Conservation (phyloP, 371 early-diverging fungal genomes). For the Mucor mucedo region DNA sequence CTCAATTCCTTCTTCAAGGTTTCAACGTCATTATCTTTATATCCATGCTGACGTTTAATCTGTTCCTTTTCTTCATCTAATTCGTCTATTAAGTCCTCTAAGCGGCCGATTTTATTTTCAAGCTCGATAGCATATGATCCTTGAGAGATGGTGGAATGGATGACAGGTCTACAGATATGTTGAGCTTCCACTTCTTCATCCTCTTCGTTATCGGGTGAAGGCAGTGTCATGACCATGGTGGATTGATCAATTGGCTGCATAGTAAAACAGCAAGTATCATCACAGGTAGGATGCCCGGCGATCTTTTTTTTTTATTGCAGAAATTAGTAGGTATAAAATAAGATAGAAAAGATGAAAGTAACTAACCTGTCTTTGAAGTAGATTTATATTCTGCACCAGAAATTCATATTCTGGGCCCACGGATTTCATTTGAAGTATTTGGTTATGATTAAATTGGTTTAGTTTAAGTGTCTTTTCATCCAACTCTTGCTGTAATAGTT, state of each 20-base stretch:
- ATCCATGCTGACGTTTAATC: constrained; percentile 34
- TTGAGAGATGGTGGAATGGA: constrained; percentile 52
- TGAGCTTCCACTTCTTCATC: constrained; percentile 52
- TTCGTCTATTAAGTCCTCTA: constrained; percentile 48
- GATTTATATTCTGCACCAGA: constrained; percentile 59
- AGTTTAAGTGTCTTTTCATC: constrained; percentile 40
- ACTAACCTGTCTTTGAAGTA: constrained; percentile 56
- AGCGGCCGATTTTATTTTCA: constrained; percentile 44
- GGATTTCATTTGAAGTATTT: constrained; percentile 49
- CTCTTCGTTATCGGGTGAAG: constrained; percentile 37
- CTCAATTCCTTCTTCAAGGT: constrained; percentile 53
- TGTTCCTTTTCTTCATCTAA: constrained; percentile 50
- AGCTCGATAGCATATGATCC: constrained; percentile 52
- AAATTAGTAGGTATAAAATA: background rate
- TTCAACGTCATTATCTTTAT: constrained; percentile 52
- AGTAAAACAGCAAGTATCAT: constrained; percentile 56
- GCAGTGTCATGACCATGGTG: constrained; percentile 54
- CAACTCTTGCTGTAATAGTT: constrained; percentile 47
- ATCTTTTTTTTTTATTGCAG: constrained; percentile 29
- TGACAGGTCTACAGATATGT: constrained; percentile 56
- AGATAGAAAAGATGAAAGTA: background rate
- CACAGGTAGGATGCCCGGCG: constrained; percentile 50
- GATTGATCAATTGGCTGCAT: constrained; percentile 51
- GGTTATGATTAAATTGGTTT: constrained; percentile 35
- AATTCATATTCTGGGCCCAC: constrained; percentile 61